These are phyloP conservation scores for Ophiostoma angusticollis DNA, from an alignment of 2,329 filamentous ascomycete genomes.

Conservation along the genomic window DNA sequence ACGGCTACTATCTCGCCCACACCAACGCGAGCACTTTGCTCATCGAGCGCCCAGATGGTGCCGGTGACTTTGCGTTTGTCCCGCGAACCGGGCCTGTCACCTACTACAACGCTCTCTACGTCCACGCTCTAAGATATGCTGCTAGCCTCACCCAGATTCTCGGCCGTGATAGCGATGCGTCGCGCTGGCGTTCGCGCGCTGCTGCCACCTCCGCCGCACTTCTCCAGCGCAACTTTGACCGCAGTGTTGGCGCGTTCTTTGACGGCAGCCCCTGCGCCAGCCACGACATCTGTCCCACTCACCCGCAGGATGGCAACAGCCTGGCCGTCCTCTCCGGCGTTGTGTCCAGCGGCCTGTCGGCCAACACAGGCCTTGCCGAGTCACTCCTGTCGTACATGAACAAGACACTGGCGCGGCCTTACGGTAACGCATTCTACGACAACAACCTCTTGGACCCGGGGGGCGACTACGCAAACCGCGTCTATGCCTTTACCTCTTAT, in stretches of 20 bases:
- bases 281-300: constrained; percentile 22
- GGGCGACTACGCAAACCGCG: constrained; percentile 28
- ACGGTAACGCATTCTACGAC: constrained; percentile 41
- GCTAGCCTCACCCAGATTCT: constrained; percentile 27
- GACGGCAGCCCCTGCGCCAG: constrained; percentile 25
- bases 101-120: constrained; percentile 40
- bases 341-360: constrained; percentile 11
- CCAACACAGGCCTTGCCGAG: constrained; percentile 19
- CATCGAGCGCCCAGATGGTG: constrained; percentile 28
- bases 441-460: constrained; percentile 24
- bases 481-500: constrained; percentile 40
- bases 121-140: constrained; percentile 31
- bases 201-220: constrained; percentile 23
- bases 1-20: constrained; percentile 31
- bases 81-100: constrained; percentile 33
- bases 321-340: constrained; percentile 30
- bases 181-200: constrained; percentile 28
- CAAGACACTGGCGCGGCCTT: constrained; percentile 22
- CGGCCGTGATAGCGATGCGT: constrained; percentile 21
- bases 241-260: constrained; percentile 28
- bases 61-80: constrained; percentile 40
- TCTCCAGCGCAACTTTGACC: constrained; percentile 29
- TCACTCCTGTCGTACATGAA: constrained; percentile 28
- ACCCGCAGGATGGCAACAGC: constrained; percentile 39
- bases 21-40: constrained; percentile 28